Percentiles rank a stretch among this genome's conserved stretches.
These are phyloP conservation scores for Dryas integrifolia DNA, from an alignment of 331 rosid species.

Conservation along the genomic window DNA sequence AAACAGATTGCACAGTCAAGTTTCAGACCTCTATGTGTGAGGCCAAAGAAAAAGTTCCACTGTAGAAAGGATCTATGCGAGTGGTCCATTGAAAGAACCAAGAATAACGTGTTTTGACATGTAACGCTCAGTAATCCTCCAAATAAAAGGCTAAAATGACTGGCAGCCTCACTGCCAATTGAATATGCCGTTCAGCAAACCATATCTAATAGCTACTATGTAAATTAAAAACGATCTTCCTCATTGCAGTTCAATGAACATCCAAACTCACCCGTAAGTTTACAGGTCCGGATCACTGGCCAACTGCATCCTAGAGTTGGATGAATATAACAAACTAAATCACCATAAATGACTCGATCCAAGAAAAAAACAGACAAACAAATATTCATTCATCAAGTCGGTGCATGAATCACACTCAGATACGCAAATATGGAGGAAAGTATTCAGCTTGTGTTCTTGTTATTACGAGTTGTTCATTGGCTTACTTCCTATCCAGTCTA, in stretches of 20 bases:
- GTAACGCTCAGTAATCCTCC: neutral
- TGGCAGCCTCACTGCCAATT: neutral
- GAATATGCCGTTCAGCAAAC: neutral
- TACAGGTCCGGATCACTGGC: neutral
- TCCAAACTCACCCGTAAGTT: neutral
- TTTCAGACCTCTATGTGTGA: neutral
- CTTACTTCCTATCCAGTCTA: slow-evolving; percentile 12
- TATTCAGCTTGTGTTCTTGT: neutral
- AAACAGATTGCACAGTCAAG: neutral
- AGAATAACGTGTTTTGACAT: neutral
- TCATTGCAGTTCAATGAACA: neutral
- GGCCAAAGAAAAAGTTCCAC: neutral
- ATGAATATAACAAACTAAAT: slow-evolving; percentile 6
- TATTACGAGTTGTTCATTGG: neutral
- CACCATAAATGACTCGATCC: neutral
- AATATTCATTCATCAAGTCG: neutral
- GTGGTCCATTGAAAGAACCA: neutral
- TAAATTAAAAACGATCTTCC: neutral
- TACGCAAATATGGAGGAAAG: neutral
- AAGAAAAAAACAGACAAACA: neutral
- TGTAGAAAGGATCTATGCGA: neutral
- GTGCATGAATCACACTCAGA: neutral
- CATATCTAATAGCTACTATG: neutral
- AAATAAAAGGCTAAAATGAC: neutral
- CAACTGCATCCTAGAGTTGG: slow-evolving; percentile 6